Percentiles rank a stretch among this genome's conserved stretches.
Conservation (phyloP, 2,329 filamentous ascomycete species). For the Ramularia endophylla region DNA sequence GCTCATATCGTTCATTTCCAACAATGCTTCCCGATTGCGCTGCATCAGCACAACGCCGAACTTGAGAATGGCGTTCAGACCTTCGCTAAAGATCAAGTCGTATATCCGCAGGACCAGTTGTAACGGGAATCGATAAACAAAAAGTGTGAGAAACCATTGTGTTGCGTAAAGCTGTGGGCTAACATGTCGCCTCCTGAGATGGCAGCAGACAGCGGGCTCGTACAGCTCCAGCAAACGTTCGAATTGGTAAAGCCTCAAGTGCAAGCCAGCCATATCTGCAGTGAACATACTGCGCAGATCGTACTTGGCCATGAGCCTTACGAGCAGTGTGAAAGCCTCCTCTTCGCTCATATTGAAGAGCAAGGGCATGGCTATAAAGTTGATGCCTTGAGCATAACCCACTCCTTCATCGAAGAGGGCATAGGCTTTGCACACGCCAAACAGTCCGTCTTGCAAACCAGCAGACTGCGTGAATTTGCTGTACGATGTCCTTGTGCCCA, state of each 20-base stretch:
- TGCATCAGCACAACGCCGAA: constrained; percentile 96
- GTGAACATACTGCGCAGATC: constrained; percentile 87
- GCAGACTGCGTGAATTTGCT: constrained; percentile 92
- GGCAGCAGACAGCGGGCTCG: constrained; percentile 90
- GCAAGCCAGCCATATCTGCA: constrained; percentile 92
- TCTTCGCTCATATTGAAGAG: constrained; percentile 98
- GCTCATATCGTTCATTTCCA: constrained; percentile 86
- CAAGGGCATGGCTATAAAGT: constrained; percentile 94
- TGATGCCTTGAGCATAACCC: constrained; percentile 98
- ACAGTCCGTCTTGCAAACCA: constrained; percentile 86
- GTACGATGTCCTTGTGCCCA: constrained; percentile 90
- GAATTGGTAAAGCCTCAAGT: constrained; percentile 90
- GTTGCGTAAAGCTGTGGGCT: constrained; percentile 92
- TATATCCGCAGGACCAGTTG: constrained; percentile 96
- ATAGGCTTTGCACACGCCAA: constrained; percentile 96
- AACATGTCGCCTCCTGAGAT: constrained; percentile 81
- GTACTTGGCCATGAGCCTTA: constrained; percentile 95
- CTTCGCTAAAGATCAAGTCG: constrained; percentile 89
- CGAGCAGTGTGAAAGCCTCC: constrained; percentile 89
- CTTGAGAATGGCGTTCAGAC: constrained; percentile 79
- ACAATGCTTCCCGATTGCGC: constrained; percentile 73
- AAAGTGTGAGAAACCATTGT: constrained; percentile 98
- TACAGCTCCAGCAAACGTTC: constrained; percentile 89
- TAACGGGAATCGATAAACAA: constrained; percentile 93
- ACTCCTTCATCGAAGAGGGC: constrained; percentile 91